Evolutionary conservation across 371 early-diverging fungal genomes (phyloP), one percentile per base, ranked within the genome.

Genomic region (Circinella minor): DNA sequence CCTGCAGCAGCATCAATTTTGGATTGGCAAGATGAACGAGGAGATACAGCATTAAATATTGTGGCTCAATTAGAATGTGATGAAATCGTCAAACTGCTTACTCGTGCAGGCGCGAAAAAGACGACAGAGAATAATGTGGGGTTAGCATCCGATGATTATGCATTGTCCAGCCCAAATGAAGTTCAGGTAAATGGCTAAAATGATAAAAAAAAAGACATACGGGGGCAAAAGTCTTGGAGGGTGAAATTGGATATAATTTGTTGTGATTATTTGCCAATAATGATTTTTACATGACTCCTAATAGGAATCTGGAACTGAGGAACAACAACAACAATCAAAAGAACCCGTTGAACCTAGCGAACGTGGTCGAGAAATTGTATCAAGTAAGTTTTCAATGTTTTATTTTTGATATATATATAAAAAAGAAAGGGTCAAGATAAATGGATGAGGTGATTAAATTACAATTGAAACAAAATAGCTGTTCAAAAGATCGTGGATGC

Each of bases 11-110:
- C 36, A 34, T 27, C 57, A 5, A 54, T 65, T 51, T n/a, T 65
- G 7, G 65, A 65, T 38, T 65, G 65, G 11, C 88, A 90, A 72
- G 97, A 96, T 71, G 77, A 69, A 57, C 88, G 89, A 46, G 99
- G 99, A 3, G 93, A 98, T 69, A 97, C 99, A 0, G 95, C 97
- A 10, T 74, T 97, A 55, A 93, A 90, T 69, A 88, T 98, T 70
- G 96, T 97, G 0, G 93, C 95, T 0, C 78, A 94, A 34, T 74
- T 92, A 4, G 92, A 94, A 13, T 75, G 98, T 46, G 71, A 79
- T 1, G 76, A 83, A 2, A 84, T 94, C 17, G 82, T 81, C 37
- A 98, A 99, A 72, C 27, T 65, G 37, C 27, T 65, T 9, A 49
- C 54, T 27, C 55, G 65, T 54, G 65, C 65, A n/a, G 65, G 65